These are phyloP conservation scores for Phallus indusiatus DNA, from an alignment of 768 basidiomycete species.

Conservation along the genomic window DNA sequence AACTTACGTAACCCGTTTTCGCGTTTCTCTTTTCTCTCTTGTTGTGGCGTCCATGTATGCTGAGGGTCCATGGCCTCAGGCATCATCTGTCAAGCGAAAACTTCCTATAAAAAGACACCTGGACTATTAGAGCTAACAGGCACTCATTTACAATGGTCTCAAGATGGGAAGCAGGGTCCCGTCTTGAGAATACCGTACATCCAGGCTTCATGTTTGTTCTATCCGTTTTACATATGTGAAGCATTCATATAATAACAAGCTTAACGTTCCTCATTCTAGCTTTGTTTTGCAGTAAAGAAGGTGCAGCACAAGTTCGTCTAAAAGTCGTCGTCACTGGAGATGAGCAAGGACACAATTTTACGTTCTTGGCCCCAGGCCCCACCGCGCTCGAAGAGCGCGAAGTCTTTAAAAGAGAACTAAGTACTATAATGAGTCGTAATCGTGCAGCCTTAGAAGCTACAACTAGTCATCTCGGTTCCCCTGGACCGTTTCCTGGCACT, in stretches of 20 bases:
- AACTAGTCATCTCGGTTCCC: slow-evolving; percentile 12
- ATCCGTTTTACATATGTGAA: slow-evolving; percentile 14
- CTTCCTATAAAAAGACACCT: slow-evolving; percentile 74
- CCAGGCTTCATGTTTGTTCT: slow-evolving; percentile 51
- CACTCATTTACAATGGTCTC: slow-evolving; percentile 69
- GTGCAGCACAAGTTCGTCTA: slow-evolving; percentile 67
- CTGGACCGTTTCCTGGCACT: slow-evolving; percentile 19
- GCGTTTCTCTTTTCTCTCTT: background rate
- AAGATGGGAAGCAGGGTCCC: slow-evolving; percentile 56
- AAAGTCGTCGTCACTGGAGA: slow-evolving; percentile 63
- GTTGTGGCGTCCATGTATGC: slow-evolving; percentile 5
- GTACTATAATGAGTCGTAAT: slow-evolving; percentile 68
- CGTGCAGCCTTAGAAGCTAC: slow-evolving; percentile 30
- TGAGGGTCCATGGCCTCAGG: slow-evolving; percentile 4
- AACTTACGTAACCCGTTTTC: slow-evolving; percentile 1
- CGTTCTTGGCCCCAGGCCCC: slow-evolving; percentile 59
- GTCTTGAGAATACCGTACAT: slow-evolving; percentile 52
- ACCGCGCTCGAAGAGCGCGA: slow-evolving; percentile 66
- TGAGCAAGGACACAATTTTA: slow-evolving; percentile 74
- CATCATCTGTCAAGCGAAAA: slow-evolving; percentile 56
- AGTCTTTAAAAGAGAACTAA: slow-evolving; percentile 72
- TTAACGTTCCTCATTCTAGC: slow-evolving; percentile 32
- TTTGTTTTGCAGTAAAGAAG: slow-evolving; percentile 80
- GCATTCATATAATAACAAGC: background rate
- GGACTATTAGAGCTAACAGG: slow-evolving; percentile 71